Percentiles rank a stretch among this genome's conserved stretches.
phyloP scores from a whole-genome alignment of 1,284 basidiomycete genomes.

The Sanghuangporus sanghuang region DNA sequence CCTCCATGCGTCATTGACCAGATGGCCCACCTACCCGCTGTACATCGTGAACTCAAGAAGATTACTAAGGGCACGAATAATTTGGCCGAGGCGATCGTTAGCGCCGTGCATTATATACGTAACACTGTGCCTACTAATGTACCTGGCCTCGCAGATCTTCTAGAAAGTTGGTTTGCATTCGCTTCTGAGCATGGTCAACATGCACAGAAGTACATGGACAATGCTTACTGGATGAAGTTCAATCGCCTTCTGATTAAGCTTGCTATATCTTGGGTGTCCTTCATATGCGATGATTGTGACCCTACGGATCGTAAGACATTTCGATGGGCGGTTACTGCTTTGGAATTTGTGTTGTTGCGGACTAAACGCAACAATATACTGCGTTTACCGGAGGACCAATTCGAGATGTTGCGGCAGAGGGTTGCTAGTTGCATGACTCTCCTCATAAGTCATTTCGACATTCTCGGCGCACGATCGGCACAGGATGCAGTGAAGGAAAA shows the following conservation, averaged over 20 bases:
- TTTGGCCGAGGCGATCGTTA: slow-evolving; percentile 89
- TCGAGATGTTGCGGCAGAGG: slow-evolving; percentile 84
- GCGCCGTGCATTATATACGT: slow-evolving; percentile 83
- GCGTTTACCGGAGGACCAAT: slow-evolving; percentile 84
- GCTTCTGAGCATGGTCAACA: slow-evolving; percentile 94
- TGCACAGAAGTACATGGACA: slow-evolving; percentile 84
- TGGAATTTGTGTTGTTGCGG: slow-evolving; percentile 90
- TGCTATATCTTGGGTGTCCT: slow-evolving; percentile 95
- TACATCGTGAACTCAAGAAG: slow-evolving; percentile 88
- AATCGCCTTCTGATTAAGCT: slow-evolving; percentile 80
- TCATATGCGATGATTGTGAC: slow-evolving; percentile 98
- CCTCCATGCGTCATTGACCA: slow-evolving; percentile 70
- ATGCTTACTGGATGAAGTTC: slow-evolving; percentile 66
- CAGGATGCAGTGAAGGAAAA: slow-evolving; percentile 84
- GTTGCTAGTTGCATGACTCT: slow-evolving; percentile 97
- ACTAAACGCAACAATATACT: slow-evolving; percentile 91
- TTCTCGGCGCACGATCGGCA: slow-evolving; percentile 75
- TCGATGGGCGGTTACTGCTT: slow-evolving; percentile 95
- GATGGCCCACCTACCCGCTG: slow-evolving; percentile 87
- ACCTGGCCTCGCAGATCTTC: slow-evolving; percentile 75
- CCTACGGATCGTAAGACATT: slow-evolving; percentile 96
- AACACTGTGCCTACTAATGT: slow-evolving; percentile 56
- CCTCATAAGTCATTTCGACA: slow-evolving; percentile 96
- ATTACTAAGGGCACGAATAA: slow-evolving; percentile 87
- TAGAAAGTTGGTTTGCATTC: slow-evolving; percentile 95